Evolutionary conservation across 129 eudicot genomes (phyloP), one percentile per base, ranked within the genome.

Genomic region (Tagetes patula): DNA sequence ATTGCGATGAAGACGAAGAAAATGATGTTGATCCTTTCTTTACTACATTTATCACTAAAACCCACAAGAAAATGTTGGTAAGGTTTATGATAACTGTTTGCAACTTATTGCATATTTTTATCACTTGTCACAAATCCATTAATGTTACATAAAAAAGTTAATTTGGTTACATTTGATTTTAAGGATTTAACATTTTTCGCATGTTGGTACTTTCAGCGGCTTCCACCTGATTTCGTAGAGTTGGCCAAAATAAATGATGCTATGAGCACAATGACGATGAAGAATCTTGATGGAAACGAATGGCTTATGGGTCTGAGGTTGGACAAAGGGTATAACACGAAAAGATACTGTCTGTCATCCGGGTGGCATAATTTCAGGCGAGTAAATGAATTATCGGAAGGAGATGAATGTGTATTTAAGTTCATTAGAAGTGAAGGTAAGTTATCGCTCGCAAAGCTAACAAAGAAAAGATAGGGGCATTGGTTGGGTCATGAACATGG

Each of bases 21-120:
- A 64, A 60, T 12, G 71, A 61, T 10, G 75, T 33, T 6, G 81
- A 77, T 47, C 81, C 76, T 59, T 77, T 12, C 65, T 77, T 77
- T 60, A 36, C 33, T 4, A 6, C 27, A 6, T 39, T 31, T 48
- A 75, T 75, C 14, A 41, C 73, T 1, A 33, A 41, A 54, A 54
- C 60, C 10, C 0, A 1, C 60, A 54, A 0, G 9, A 14, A 20
- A 0, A 5, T 54, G 10, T 54, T 54, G 60, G 60, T 54, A 54
- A 54, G 60, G 27, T 20, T 20, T 20, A 8, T 45, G 50, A 45
- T 8, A 45, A 9, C 9, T 9, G 50, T 8, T 45, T 45, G 13
- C 13, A 8, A 45, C 50, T 39, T 45, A 45, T 7, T 7, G 9
- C 50, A 45, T 45, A 45, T 45, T 45, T 45, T 8, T 8, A 1